A percentile compares a stretch with the other conserved stretches of the same genome.
phyloP scores from a whole-genome alignment of 192 early-diverging fungal genomes.

The Glomus cerebriforme region DNA sequence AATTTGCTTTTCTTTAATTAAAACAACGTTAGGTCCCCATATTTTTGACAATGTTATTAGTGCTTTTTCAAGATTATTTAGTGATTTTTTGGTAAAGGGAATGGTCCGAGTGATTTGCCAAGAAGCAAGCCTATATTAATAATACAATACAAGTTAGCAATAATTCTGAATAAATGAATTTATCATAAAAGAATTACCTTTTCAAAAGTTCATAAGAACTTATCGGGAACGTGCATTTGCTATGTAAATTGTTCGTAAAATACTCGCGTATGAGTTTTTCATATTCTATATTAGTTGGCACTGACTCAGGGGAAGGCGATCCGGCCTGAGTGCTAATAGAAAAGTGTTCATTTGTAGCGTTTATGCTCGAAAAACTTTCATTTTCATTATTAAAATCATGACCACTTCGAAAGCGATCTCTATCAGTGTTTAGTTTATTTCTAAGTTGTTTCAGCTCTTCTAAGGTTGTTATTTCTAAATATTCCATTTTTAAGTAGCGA shows the following conservation, averaged over 20 bases:
- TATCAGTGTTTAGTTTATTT: neutral
- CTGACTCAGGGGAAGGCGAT: neutral
- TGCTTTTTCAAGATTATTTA: constrained; percentile 27
- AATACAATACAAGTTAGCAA: neutral
- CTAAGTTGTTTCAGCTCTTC: constrained; percentile 1
- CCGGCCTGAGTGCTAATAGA: too few relatives aligned
- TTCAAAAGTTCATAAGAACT: constrained; percentile 18
- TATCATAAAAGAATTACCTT: neutral
- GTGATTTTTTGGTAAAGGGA: constrained; percentile 12
- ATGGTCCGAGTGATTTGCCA: neutral
- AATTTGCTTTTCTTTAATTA: constrained; percentile 23
- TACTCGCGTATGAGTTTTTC: neutral
- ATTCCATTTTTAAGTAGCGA: neutral
- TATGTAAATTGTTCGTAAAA: constrained; percentile 14
- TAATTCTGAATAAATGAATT: neutral
- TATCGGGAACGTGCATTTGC: neutral
- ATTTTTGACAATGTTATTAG: constrained; percentile 18
- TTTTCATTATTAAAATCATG: neutral
- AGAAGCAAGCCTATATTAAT: constrained; percentile 11
- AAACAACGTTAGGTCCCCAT: constrained; percentile 31
- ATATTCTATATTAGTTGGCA: neutral
- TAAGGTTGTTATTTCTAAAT: neutral
- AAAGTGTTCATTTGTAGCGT: neutral
- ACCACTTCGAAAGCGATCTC: neutral
- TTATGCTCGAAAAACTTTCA: too few relatives aligned